These are phyloP conservation scores for Benincasa hispida DNA, from an alignment of 306 rosid species.

Conservation along the genomic window DNA sequence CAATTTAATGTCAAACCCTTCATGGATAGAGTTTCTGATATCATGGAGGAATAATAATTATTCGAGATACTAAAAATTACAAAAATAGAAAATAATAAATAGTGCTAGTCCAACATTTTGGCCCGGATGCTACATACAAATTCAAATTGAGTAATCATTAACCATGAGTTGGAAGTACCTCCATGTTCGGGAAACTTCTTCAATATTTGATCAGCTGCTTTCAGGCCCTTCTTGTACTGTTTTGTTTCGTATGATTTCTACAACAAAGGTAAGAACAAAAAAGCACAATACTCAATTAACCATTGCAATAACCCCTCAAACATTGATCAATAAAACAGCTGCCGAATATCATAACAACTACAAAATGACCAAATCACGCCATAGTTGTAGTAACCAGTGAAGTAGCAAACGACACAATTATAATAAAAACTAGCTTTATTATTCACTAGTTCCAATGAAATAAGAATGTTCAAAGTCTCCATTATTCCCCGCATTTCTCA, in stretches of 20 bases:
- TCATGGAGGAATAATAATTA: background rate
- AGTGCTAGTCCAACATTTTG: background rate
- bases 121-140: background rate
- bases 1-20: conserved; percentile 95
- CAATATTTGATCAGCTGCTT: conserved; percentile 93
- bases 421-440: background rate
- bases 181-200: conserved; percentile 96
- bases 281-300: background rate
- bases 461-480: background rate
- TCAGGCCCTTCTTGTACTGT: conserved; percentile 93
- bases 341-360: background rate
- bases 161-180: conserved; percentile 36
- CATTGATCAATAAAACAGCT: background rate
- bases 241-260: conserved; percentile 98
- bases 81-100: background rate
- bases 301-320: background rate
- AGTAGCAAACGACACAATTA: background rate
- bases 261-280: conserved; percentile 8
- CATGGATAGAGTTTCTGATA: conserved; percentile 89
- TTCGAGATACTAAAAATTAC: background rate
- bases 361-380: background rate
- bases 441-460: background rate
- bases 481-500: background rate
- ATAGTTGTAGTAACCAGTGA: background rate
- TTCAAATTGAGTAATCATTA: background rate